phyloP scores from a whole-genome alignment of 768 basidiomycete species.

The Pholiota molesta region DNA sequence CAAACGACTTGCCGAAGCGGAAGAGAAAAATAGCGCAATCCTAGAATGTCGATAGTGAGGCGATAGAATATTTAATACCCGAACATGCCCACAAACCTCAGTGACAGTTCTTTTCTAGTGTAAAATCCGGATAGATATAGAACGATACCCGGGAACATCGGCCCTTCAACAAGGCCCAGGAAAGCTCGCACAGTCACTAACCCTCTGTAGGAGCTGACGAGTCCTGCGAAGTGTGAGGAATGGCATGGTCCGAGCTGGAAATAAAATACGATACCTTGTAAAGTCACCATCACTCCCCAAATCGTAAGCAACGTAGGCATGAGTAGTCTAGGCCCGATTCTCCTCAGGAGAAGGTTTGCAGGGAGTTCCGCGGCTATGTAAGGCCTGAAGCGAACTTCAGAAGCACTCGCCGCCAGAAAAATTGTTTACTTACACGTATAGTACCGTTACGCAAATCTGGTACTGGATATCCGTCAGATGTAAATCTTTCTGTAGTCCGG shows the following conservation, averaged over 20 bases:
- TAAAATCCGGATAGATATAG: conserved; percentile 43
- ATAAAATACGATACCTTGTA: conserved; percentile 40
- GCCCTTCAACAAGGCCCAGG: conserved; percentile 56
- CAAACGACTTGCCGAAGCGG: conserved; percentile 32
- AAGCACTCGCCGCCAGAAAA: background rate
- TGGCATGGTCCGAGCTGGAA: background rate
- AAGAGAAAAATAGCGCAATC: conserved; percentile 40
- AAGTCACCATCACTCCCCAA: conserved; percentile 53
- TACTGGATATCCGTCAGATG: conserved; percentile 41
- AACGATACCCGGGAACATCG: conserved; percentile 35
- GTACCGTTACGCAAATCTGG: conserved; percentile 35
- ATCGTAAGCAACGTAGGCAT: conserved; percentile 49
- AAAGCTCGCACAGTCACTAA: conserved; percentile 53
- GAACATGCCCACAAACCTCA: conserved; percentile 3
- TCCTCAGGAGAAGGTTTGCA: conserved; percentile 44
- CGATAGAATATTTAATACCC: background rate
- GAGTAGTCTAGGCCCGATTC: conserved; percentile 49
- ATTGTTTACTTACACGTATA: conserved; percentile 28
- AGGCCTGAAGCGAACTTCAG: conserved; percentile 25
- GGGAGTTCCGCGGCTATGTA: conserved; percentile 53
- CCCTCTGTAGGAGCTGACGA: conserved; percentile 45
- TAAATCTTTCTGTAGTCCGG: conserved; percentile 48
- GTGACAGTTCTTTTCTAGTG: conserved; percentile 25
- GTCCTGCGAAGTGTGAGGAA: conserved; percentile 29
- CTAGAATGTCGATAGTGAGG: conserved; percentile 21